These are phyloP conservation scores for Ottelia alismoides DNA, from an alignment of 106 monocot species.

Conservation along the genomic window DNA sequence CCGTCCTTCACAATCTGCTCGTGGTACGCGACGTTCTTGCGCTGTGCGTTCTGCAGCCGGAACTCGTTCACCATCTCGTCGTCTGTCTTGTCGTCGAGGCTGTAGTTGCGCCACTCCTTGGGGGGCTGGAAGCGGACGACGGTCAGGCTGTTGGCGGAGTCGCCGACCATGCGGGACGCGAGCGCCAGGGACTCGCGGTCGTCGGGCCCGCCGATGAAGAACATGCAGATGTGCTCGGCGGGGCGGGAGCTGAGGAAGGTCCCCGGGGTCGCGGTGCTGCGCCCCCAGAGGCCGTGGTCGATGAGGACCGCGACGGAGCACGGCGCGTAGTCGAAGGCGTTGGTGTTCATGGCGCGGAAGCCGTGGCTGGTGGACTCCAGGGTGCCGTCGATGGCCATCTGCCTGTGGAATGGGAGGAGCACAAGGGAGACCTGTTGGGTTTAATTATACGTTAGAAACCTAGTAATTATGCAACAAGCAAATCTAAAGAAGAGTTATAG, in stretches of 20 bases:
- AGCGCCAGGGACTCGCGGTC: background rate
- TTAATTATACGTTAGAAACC: too few relatives aligned
- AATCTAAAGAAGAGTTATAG: too few relatives aligned
- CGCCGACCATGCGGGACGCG: background rate
- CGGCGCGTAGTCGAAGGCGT: constrained; percentile 39
- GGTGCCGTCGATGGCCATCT: constrained; percentile 11
- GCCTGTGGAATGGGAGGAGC: constrained; percentile 57
- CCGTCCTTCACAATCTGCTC: constrained; percentile 20
- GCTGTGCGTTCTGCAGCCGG: constrained; percentile 1
- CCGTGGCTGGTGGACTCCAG: constrained; percentile 11
- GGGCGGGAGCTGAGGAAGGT: background rate
- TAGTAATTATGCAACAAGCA: too few relatives aligned
- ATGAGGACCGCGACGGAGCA: constrained; percentile 67
- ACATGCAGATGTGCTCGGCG: constrained; percentile 1
- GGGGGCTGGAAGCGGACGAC: background rate
- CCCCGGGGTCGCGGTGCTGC: constrained; percentile 1
- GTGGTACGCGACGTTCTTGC: constrained; percentile 3
- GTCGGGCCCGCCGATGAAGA: constrained; percentile 3
- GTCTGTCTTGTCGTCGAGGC: background rate
- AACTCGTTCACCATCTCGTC: constrained; percentile 7
- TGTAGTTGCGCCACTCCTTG: background rate
- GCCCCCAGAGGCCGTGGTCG: constrained; percentile 20
- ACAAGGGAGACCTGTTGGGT: constrained; percentile 28
- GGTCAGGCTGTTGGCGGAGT: background rate
- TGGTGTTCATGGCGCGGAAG: constrained; percentile 20